Conservation (phyloP, 176 grass and related monocot genomes). For the Hyparrhenia diplandra region DNA sequence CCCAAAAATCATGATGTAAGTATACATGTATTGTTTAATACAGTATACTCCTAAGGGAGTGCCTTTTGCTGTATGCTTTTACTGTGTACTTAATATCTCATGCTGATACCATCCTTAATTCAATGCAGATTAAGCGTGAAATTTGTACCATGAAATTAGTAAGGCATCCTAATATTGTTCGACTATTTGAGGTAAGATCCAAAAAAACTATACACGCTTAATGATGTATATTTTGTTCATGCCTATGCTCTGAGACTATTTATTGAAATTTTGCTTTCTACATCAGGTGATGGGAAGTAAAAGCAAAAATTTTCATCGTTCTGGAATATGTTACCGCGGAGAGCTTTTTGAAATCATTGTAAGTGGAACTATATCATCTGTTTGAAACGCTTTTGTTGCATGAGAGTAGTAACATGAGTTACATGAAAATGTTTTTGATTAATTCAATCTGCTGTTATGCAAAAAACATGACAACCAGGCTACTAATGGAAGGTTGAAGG, state of each 20-base stretch:
- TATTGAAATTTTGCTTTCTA: slow-evolving; percentile 19
- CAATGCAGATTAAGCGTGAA: slow-evolving; percentile 90
- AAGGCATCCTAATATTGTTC: slow-evolving; percentile 94
- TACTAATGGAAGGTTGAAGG: slow-evolving; percentile 76
- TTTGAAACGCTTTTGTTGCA: background rate
- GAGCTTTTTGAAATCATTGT: slow-evolving; percentile 99
- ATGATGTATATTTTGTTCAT: slow-evolving; percentile 18
- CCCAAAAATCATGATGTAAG: background rate
- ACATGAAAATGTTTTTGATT: slow-evolving; percentile 19
- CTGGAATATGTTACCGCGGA: slow-evolving; percentile 92
- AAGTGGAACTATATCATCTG: slow-evolving; percentile 40
- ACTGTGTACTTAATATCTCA: background rate
- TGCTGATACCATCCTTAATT: slow-evolving; percentile 28
- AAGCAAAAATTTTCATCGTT: slow-evolving; percentile 94
- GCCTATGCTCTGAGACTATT: background rate
- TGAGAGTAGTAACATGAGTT: background rate
- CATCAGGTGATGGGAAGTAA: slow-evolving; percentile 98
- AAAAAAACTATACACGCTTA: background rate
- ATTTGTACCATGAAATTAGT: slow-evolving; percentile 98
- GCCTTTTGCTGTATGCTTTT: background rate
- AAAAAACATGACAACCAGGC: slow-evolving; percentile 37
- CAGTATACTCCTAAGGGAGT: background rate
- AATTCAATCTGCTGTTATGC: background rate
- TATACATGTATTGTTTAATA: background rate
- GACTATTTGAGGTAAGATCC: slow-evolving; percentile 73